A percentile compares a stretch with the other conserved stretches of the same genome.
phyloP scores from a whole-genome alignment of 257 asterid genomes.

The Solanum habrochaites region DNA sequence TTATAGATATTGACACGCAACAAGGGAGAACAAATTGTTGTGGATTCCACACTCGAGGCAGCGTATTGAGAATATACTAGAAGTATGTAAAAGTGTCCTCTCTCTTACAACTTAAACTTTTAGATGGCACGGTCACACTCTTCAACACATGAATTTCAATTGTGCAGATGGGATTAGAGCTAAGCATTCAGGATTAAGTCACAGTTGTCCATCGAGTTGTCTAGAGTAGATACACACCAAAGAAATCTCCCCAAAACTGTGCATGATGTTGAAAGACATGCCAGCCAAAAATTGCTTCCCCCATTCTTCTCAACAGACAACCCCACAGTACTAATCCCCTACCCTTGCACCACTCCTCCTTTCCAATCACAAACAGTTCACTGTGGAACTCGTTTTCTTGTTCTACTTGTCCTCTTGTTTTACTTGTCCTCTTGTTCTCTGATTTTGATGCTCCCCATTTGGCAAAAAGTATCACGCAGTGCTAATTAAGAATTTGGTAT shows the following conservation, averaged over 20 bases:
- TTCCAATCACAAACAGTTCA: not conserved
- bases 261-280: not conserved
- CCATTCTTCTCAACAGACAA: not conserved
- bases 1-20: not conserved
- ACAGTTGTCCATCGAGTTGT: not conserved
- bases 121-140: not conserved
- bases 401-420: not conserved
- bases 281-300: not conserved
- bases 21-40: not conserved
- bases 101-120: too few species aligned
- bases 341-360: not conserved
- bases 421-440: not conserved
- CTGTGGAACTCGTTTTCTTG: not conserved
- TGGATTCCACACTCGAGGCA: not conserved
- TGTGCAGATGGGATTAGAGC: not conserved
- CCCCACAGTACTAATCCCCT: not conserved
- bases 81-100: not conserved
- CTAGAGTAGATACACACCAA: not conserved
- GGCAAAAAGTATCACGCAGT: not conserved
- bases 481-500: not conserved
- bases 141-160: not conserved
- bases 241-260: not conserved
- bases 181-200: not conserved
- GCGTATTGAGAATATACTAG: not conserved
- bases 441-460: not conserved